Conservation (phyloP, 1,284 basidiomycete genomes). For the Phellopilus nigrolimitatus region DNA sequence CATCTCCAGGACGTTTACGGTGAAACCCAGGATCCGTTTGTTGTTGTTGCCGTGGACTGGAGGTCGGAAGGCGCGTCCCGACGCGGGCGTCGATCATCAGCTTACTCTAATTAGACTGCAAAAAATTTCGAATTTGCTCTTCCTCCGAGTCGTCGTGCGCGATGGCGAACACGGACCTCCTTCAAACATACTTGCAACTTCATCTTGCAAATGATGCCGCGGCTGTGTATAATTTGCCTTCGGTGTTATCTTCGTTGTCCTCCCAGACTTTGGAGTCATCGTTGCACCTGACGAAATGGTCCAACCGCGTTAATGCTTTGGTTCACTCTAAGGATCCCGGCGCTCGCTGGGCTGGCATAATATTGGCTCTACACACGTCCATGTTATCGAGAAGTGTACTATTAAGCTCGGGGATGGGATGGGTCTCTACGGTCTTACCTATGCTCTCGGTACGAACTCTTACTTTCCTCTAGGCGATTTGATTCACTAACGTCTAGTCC, state of each 20-base stretch:
- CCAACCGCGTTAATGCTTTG: slow-evolving; percentile 59
- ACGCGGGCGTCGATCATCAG: slow-evolving; percentile 7
- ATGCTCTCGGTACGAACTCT: slow-evolving; percentile 50
- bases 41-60: background rate
- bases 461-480: slow-evolving; percentile 19
- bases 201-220: slow-evolving; percentile 65
- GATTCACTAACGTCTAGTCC: slow-evolving; percentile 24
- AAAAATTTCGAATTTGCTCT: slow-evolving; percentile 1
- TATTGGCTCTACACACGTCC: slow-evolving; percentile 61
- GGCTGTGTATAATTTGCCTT: slow-evolving; percentile 52
- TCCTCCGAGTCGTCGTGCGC: background rate
- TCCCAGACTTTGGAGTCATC: slow-evolving; percentile 51
- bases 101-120: background rate
- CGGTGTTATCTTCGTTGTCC: slow-evolving; percentile 49
- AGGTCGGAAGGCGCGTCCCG: background rate
- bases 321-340: slow-evolving; percentile 68
- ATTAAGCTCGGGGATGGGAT: slow-evolving; percentile 64
- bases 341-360: slow-evolving; percentile 71
- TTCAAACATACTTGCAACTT: slow-evolving; percentile 63
- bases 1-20: background rate
- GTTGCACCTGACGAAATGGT: slow-evolving; percentile 67
- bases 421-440: slow-evolving; percentile 61
- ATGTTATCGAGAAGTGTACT: slow-evolving; percentile 51
- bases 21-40: background rate
- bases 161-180: slow-evolving; percentile 35